Evolutionary conservation across 2,329 filamentous ascomycete species (phyloP).

Genomic region (Talaromyces sp.): DNA sequence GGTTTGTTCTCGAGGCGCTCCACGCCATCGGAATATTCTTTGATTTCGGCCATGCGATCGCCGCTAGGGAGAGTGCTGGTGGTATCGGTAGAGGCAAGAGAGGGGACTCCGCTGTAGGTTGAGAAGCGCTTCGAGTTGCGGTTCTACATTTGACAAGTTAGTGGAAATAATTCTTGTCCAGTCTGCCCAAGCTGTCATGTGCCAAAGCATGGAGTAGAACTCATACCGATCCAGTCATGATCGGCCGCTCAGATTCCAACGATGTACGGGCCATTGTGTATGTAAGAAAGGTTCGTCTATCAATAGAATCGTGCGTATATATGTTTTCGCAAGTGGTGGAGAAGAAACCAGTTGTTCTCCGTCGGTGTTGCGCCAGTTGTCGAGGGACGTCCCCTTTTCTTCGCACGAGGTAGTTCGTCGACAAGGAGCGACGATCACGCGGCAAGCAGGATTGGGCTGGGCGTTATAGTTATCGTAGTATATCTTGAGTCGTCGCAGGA

Average conservation of each 20-base stretch:
- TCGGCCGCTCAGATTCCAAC: slow-evolving; percentile 54
- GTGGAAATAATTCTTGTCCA: neutral
- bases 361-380: neutral
- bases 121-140: slow-evolving; percentile 54
- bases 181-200: neutral
- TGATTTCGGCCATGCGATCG: slow-evolving; percentile 61
- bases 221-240: slow-evolving; percentile 54
- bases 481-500: neutral
- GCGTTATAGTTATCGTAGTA: neutral
- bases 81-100: slow-evolving; percentile 47
- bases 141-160: slow-evolving; percentile 33
- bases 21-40: slow-evolving; percentile 74
- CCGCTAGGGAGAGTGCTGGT: slow-evolving; percentile 38
- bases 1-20: slow-evolving; percentile 88
- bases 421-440: slow-evolving; percentile 5
- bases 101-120: slow-evolving; percentile 49
- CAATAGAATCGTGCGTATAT: neutral
- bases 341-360: neutral
- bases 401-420: slow-evolving; percentile 7
- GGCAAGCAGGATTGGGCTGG: neutral
- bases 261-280: slow-evolving; percentile 42
- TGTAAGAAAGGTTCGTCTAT: slow-evolving; percentile 2
- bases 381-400: slow-evolving; percentile 3
- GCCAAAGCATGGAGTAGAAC: neutral
- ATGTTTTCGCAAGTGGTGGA: neutral